These are phyloP conservation scores for Coemansia sp. DNA, from an alignment of 192 early-diverging fungal species.

Conservation along the genomic window DNA sequence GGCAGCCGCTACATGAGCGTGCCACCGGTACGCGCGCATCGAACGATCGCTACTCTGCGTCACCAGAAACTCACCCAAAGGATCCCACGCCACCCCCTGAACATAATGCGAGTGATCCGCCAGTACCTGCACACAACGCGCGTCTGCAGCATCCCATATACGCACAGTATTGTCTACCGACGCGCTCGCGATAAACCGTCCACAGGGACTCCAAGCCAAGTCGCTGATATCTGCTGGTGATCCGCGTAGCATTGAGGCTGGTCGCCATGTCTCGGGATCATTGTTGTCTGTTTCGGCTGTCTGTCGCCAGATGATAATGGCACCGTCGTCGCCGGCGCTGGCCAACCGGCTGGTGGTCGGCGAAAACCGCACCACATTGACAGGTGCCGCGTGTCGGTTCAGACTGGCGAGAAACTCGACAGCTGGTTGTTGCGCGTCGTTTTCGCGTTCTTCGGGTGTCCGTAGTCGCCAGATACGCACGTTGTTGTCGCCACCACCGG, in stretches of 20 bases:
- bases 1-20: slow-evolving; percentile 5
- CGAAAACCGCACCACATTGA: slow-evolving; percentile 91
- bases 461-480: slow-evolving; percentile 67
- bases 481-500: slow-evolving; percentile 86
- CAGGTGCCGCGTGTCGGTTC: slow-evolving; percentile 81
- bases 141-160: slow-evolving; percentile 78
- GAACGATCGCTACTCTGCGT: slow-evolving; percentile 93
- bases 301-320: slow-evolving; percentile 82
- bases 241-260: slow-evolving; percentile 69
- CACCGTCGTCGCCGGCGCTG: slow-evolving; percentile 89
- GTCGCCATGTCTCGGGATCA: slow-evolving; percentile 76
- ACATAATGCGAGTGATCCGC: slow-evolving; percentile 88
- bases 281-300: slow-evolving; percentile 41
- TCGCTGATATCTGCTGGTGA: slow-evolving; percentile 85
- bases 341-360: slow-evolving; percentile 74
- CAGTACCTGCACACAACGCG: slow-evolving; percentile 72
- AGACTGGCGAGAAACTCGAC: slow-evolving; percentile 82
- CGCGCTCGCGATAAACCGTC: slow-evolving; percentile 75
- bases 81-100: slow-evolving; percentile 98
- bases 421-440: slow-evolving; percentile 37
- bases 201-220: slow-evolving; percentile 90
- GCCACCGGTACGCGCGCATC: slow-evolving; percentile 51
- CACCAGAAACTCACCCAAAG: slow-evolving; percentile 78
- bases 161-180: slow-evolving; percentile 85
- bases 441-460: slow-evolving; percentile 16